Base-by-base conservation (phyloP, 371 early-diverging fungal species). In the Rhizopus microsporus region DNA sequence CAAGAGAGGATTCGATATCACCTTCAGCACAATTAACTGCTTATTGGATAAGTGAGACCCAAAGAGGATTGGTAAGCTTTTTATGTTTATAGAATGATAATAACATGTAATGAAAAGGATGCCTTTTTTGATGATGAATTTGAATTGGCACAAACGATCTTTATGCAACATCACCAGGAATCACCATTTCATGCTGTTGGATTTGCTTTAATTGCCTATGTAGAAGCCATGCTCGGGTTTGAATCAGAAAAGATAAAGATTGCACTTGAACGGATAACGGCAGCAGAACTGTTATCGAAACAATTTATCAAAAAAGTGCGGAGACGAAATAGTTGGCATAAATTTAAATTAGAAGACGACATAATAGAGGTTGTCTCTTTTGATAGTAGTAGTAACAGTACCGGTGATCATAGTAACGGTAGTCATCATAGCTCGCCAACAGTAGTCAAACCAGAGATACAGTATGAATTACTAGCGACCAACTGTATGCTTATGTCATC, bases 101-200 rank as follows among this genome's bases (percentile, higher is more conserved):
- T 32, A 45, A 35, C 13, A 10, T 9, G 32, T 15, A 6, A 17
- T 52, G 0, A 29, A 37, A 50, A 78, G 74, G 76, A 79, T 47
- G 76, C 76, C 23, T 68, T 79, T 43, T 75, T 75, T 35, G 63
- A 79, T 42, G 79, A 79, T 40, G 66, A 79, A 42, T 79, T 75
- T 52, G 76, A 75, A 33, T 40, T 68, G 13, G 79, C 79, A 13
- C 62, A 74, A 38, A 17, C 53, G 15, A 74, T 75, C 13, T 70
- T 79, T 57, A 42, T 60, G 12, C 72, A 73, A 49, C 72, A 79
- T 53, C 67, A 67, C 17, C 40, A 58, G 3, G 72, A 69, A 35
- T 79, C 79, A 4, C 79, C 79, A 0, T 79, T 79, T 54, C 79
- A 79, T 65, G 79, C 79, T 17, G 67, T 79, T 38, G 79, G 76